phyloP scores from a whole-genome alignment of 306 rosid genomes.

The Begonia peltatifolia region DNA sequence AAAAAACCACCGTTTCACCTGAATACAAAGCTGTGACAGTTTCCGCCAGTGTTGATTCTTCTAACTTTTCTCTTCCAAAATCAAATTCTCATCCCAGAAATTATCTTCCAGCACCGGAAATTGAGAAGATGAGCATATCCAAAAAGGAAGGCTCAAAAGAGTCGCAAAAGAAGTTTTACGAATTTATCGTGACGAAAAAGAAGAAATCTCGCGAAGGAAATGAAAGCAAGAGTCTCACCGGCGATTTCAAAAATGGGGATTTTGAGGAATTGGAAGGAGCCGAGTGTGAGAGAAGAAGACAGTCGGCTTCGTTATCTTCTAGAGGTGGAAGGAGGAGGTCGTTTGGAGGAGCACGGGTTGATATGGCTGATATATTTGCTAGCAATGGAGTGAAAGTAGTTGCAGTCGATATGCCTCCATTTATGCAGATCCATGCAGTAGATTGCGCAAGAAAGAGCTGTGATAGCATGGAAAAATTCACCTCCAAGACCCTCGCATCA shows the following conservation, averaged over 20 bases:
- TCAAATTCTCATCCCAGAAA: background rate
- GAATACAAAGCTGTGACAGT: slow-evolving; percentile 14
- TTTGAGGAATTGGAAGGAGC: slow-evolving; percentile 11
- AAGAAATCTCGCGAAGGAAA: slow-evolving; percentile 1
- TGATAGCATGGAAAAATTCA: slow-evolving; percentile 80
- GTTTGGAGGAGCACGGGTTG: slow-evolving; percentile 33
- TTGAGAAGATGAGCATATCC: background rate
- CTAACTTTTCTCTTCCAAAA: slow-evolving; percentile 17
- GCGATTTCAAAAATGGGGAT: slow-evolving; percentile 6
- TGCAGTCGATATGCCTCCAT: slow-evolving; percentile 89
- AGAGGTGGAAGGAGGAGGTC: no score
- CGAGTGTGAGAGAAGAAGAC: slow-evolving; percentile 15
- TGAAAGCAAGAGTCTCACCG: slow-evolving; percentile 4
- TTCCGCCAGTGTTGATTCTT: slow-evolving; percentile 32
- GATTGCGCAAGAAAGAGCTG: slow-evolving; percentile 63
- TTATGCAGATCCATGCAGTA: slow-evolving; percentile 97
- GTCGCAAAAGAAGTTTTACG: slow-evolving; percentile 18
- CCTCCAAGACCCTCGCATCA: slow-evolving; percentile 78
- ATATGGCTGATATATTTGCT: slow-evolving; percentile 54
- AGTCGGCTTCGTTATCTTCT: slow-evolving; percentile 19
- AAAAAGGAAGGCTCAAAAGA: slow-evolving; percentile 5
- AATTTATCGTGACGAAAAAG: background rate
- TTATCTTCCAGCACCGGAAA: no score
- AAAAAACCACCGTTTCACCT: no score
- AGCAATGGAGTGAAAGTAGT: slow-evolving; percentile 62